Percentiles rank a stretch among this genome's conserved stretches.
phyloP scores from a whole-genome alignment of 768 basidiomycete genomes.

The Vararia minispora region DNA sequence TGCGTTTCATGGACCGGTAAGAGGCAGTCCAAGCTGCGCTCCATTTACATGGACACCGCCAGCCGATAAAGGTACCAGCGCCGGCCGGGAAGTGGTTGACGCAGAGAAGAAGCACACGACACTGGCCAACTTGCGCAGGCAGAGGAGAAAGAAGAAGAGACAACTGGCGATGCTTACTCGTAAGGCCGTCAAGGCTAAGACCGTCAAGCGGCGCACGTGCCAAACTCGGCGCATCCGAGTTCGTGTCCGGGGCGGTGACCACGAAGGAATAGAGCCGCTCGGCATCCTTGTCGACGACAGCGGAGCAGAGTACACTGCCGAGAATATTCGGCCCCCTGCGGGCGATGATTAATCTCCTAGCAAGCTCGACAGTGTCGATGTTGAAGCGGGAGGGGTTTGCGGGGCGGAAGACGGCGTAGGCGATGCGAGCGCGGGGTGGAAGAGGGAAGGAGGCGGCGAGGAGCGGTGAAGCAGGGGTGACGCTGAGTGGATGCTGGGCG shows the following conservation, averaged over 20 bases:
- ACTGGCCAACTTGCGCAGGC: neutral
- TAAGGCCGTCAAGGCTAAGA: constrained; percentile 38
- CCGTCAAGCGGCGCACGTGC: constrained; percentile 23
- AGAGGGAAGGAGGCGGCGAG: constrained; percentile 38
- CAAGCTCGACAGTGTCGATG: constrained; percentile 41
- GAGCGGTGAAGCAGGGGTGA: constrained; percentile 28
- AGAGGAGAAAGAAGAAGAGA: neutral
- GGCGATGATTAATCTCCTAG: constrained; percentile 36
- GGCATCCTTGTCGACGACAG: constrained; percentile 31
- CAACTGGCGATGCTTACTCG: constrained; percentile 29
- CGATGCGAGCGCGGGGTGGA: constrained; percentile 31
- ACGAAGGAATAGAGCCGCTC: constrained; percentile 50
- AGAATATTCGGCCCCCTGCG: constrained; percentile 29
- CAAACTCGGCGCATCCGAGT: too few species aligned
- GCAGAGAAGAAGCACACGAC: too few species aligned
- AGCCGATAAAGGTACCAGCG: too few species aligned
- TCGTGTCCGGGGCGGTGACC: constrained; percentile 27
- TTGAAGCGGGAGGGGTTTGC: constrained; percentile 16
- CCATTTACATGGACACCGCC: too few species aligned
- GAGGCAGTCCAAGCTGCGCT: too few species aligned
- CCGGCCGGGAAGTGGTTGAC: too few species aligned
- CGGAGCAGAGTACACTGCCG: constrained; percentile 40
- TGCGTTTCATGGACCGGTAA: too few species aligned
- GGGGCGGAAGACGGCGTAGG: constrained; percentile 34
- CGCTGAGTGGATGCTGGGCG: constrained; percentile 19